A percentile compares a stretch with the other conserved stretches of the same genome.
Conservation (phyloP, 345 rosid genomes). For the Noccaea caerulescens region DNA sequence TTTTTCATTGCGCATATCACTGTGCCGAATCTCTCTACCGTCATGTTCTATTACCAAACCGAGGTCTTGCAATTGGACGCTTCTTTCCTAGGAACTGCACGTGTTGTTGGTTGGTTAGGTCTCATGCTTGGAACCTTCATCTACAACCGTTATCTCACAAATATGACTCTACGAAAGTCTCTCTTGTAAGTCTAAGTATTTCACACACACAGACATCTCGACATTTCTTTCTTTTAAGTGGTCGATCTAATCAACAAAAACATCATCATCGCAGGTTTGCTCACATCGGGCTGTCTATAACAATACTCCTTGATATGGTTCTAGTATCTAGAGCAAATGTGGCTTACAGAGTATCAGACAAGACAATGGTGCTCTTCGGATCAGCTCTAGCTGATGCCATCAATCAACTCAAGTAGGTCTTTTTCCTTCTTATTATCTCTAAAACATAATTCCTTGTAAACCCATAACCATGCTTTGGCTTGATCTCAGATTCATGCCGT, state of each 20-base stretch:
- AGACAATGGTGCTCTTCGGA: conserved; percentile 83
- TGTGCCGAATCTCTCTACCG: conserved; percentile 89
- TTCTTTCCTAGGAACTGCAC: conserved; percentile 81
- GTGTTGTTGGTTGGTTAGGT: conserved; percentile 92
- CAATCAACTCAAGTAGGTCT: conserved; percentile 87
- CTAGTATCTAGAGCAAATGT: conserved; percentile 67
- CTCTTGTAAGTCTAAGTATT: conserved; percentile 59
- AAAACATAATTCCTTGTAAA: background rate
- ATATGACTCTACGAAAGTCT: conserved; percentile 74
- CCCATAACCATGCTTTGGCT: conserved; percentile 9
- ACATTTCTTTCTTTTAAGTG: conserved; percentile 1
- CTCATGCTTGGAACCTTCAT: conserved; percentile 89
- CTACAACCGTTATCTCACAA: conserved; percentile 73
- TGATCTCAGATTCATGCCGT: conserved; percentile 86
- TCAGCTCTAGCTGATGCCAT: conserved; percentile 90
- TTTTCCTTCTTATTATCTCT: conserved; percentile 2
- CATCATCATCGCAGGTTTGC: conserved; percentile 69
- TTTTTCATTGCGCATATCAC: conserved; percentile 89
- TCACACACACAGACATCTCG: conserved; percentile 17
- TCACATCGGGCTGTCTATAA: conserved; percentile 67
- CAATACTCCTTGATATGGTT: conserved; percentile 70
- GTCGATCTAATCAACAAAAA: conserved; percentile 25
- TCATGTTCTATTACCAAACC: conserved; percentile 95
- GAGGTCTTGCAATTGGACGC: conserved; percentile 85
- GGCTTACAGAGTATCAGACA: conserved; percentile 74